Percentiles rank a stretch among this genome's conserved stretches.
Evolutionary conservation across 2,329 filamentous ascomycete genomes (phyloP).

Genomic region (Trichoderma sp.): DNA sequence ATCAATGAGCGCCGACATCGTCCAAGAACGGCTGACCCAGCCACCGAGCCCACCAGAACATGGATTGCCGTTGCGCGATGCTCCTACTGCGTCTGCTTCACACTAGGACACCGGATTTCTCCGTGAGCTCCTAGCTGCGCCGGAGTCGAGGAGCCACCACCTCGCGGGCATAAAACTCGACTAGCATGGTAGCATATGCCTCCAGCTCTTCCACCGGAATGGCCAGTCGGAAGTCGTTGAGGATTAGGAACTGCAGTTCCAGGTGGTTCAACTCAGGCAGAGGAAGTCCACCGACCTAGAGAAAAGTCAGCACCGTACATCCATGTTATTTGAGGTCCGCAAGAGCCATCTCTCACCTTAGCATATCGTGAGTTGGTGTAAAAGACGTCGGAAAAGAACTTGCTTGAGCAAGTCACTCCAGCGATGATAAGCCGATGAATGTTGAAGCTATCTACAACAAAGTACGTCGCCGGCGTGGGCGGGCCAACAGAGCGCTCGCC

Average conservation of each 20-base stretch:
- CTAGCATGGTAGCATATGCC: conserved; percentile 96
- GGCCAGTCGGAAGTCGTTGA: conserved; percentile 94
- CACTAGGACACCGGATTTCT: neutral
- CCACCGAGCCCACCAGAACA: conserved; percentile 9
- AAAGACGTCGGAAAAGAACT: conserved; percentile 98
- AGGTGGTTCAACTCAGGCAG: conserved; percentile 92
- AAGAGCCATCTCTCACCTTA: conserved; percentile 66
- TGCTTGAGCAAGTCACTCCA: conserved; percentile 96
- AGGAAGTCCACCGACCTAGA: conserved; percentile 88
- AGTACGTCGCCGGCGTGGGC: conserved; percentile 57
- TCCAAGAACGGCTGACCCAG: conserved; percentile 2
- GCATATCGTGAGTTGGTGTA: conserved; percentile 99
- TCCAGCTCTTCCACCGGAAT: conserved; percentile 95
- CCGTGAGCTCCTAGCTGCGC: neutral
- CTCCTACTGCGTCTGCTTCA: neutral
- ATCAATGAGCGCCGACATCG: neutral
- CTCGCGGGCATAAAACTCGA: conserved; percentile 95
- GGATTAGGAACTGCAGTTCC: conserved; percentile 89
- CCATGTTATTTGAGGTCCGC: neutral
- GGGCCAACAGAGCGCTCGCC: conserved; percentile 33
- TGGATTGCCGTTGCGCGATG: neutral
- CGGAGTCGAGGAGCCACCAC: conserved; percentile 55
- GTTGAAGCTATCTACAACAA: conserved; percentile 98
- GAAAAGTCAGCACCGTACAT: conserved; percentile 28
- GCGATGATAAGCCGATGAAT: conserved; percentile 96